phyloP scores from a whole-genome alignment of 78 protist species.

The Chrysochromulina parva region DNA sequence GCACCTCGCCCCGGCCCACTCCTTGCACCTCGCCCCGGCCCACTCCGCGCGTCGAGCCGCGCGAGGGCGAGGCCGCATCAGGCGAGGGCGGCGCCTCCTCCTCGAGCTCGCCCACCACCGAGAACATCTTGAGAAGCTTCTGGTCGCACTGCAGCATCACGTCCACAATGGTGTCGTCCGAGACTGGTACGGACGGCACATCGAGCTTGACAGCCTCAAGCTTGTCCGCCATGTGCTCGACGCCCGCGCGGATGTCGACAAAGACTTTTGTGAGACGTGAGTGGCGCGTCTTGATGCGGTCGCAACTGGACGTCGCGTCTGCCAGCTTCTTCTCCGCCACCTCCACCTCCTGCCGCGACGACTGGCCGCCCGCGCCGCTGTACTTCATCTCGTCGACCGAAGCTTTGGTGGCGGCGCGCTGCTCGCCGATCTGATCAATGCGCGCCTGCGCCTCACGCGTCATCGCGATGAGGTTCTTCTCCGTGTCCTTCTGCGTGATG shows the following conservation, averaged over 20 bases:
- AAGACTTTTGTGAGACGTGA: constrained; percentile 49
- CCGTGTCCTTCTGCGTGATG: constrained; percentile 45
- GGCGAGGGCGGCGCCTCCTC: background rate
- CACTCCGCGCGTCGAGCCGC: background rate
- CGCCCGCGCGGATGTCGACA: constrained; percentile 62
- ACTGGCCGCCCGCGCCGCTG: constrained; percentile 24
- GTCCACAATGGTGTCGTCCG: background rate
- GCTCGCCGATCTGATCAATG: constrained; percentile 37
- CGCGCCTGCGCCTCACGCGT: constrained; percentile 54
- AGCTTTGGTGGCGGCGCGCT: constrained; percentile 10
- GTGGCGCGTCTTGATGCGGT: background rate
- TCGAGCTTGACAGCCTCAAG: constrained; percentile 40
- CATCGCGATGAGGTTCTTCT: constrained; percentile 2
- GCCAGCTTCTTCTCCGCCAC: constrained; percentile 18
- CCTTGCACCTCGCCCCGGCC: background rate
- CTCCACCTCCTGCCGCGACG: constrained; percentile 28
- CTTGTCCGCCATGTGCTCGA: constrained; percentile 66
- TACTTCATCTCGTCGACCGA: constrained; percentile 44
- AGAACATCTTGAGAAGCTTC: background rate
- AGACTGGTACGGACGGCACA: background rate
- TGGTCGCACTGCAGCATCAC: background rate
- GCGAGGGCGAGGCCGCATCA: background rate
- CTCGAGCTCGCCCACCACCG: no score
- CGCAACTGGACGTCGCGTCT: background rate
- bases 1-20: background rate